Conservation (phyloP, 164 flowering plant species). For the Piper betle region DNA sequence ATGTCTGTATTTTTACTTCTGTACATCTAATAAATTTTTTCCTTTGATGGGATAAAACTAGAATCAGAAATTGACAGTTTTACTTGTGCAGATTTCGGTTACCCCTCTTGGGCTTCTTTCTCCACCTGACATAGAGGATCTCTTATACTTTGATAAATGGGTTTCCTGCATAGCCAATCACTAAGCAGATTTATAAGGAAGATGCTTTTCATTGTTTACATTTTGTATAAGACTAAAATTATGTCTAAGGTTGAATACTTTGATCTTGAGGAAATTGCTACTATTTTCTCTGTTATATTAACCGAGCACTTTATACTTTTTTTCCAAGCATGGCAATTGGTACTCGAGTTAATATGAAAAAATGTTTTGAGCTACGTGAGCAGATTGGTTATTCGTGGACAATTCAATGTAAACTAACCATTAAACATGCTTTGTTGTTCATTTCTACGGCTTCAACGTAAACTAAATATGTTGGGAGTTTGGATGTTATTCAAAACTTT, state of each 20-base stretch:
- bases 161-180: slow-evolving; percentile 25
- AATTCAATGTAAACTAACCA: neutral
- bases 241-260: neutral
- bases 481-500: no score
- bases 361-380: no score
- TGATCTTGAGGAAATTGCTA: neutral
- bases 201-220: neutral
- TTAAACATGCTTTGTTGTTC: no score
- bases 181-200: slow-evolving; percentile 25
- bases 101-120: slow-evolving; percentile 75
- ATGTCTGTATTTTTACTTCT: slow-evolving; percentile 28
- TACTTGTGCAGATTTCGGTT: slow-evolving; percentile 48
- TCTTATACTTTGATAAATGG: slow-evolving; percentile 42
- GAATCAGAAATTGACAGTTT: slow-evolving; percentile 1
- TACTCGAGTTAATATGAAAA: no score
- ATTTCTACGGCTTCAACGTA: no score
- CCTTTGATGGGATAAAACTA: neutral
- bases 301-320: no score
- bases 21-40: neutral
- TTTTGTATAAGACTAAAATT: no score
- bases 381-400: no score
- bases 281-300: no score
- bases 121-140: slow-evolving; percentile 34
- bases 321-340: no score
- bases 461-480: no score